Percentiles rank a stretch among this genome's conserved stretches.
Evolutionary conservation across 306 rosid species (phyloP).

Genomic region (Trifolium fragiferum): DNA sequence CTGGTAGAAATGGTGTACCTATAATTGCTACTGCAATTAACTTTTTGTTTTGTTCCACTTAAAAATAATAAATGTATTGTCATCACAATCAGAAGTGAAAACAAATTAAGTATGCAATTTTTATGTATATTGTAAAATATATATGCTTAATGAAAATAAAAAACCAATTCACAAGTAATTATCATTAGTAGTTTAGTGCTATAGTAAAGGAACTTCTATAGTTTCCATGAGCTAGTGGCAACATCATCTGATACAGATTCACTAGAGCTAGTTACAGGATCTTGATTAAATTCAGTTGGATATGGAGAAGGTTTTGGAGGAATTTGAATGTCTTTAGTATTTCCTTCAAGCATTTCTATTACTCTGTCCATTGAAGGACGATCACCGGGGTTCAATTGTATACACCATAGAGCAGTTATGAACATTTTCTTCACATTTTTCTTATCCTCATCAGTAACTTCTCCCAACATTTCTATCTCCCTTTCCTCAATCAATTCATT

Average conservation of each 20-base stretch:
- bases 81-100: not conserved
- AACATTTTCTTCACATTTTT: not conserved
- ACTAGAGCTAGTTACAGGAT: not conserved
- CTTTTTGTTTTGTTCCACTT: too few relatives aligned
- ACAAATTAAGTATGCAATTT: not conserved
- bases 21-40: too few relatives aligned
- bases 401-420: not conserved
- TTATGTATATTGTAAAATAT: not conserved
- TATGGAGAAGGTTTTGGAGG: not conserved
- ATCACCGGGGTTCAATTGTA: not conserved
- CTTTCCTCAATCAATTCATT: slow-evolving; percentile 5
- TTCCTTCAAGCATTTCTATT: not conserved
- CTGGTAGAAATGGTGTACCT: too few relatives aligned
- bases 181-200: not conserved
- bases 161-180: not conserved
- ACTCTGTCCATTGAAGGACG: not conserved
- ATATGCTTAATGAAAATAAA: not conserved
- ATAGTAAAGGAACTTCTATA: not conserved
- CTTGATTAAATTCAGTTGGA: not conserved
- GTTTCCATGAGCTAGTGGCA: not conserved
- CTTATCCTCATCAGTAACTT: not conserved
- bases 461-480: not conserved
- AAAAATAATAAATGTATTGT: not conserved
- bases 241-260: not conserved
- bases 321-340: not conserved